Conservation (phyloP, 495 filamentous ascomycete genomes). For the Neurospora sp. region DNA sequence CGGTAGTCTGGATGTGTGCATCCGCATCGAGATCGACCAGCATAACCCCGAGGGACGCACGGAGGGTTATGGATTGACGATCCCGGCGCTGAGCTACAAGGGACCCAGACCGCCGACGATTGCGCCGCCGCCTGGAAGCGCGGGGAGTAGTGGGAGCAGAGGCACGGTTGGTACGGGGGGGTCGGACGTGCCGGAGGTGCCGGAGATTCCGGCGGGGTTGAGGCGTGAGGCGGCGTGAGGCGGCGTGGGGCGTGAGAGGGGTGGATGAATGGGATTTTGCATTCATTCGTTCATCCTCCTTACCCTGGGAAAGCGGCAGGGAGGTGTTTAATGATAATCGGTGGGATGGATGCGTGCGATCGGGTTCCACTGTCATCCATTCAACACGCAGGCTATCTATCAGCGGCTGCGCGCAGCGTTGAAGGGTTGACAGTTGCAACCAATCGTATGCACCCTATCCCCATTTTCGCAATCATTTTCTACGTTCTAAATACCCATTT, state of each 20-base stretch:
- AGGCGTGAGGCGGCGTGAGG: not conserved
- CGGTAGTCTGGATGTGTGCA: conserved; percentile 57
- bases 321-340: not conserved
- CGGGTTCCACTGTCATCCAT: not conserved
- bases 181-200: not conserved
- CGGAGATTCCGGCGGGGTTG: not conserved
- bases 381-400: not conserved
- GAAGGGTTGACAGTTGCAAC: not conserved
- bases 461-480: not conserved
- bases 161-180: not conserved
- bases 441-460: not conserved
- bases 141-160: not conserved
- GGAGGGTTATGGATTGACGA: conserved; percentile 58
- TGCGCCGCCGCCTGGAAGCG: conserved; percentile 5
- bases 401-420: not conserved
- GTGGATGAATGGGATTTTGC: not conserved
- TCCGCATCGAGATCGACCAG: conserved; percentile 62
- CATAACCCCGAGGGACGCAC: conserved; percentile 52
- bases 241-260: not conserved
- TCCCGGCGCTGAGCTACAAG: conserved; percentile 35
- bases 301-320: not conserved
- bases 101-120: conserved; percentile 17
- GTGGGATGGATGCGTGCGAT: not conserved
- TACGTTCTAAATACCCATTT: not conserved
- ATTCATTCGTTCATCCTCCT: not conserved